Conservation (phyloP, 2,329 filamentous ascomycete species). For the Nemania sp. region DNA sequence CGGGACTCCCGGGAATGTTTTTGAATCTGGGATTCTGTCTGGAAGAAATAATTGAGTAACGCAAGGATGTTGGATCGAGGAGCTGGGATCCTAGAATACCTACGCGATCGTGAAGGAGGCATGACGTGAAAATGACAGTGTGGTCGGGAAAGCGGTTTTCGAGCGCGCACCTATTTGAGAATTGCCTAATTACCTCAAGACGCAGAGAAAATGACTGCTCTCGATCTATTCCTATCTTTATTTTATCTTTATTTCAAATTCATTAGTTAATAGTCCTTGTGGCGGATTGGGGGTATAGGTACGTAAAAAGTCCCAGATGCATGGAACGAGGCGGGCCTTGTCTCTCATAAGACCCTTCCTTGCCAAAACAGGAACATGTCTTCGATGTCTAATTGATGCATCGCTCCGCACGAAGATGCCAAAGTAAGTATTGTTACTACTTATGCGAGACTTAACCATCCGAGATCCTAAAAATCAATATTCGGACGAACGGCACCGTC, state of each 20-base stretch:
- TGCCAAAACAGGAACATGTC: not conserved
- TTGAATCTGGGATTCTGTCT: not conserved
- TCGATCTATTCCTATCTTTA: not conserved
- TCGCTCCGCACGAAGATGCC: not conserved
- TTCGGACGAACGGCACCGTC: conserved; percentile 4
- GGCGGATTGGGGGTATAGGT: not conserved
- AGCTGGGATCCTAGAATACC: too few relatives aligned
- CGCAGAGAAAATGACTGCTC: not conserved
- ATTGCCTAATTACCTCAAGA: not conserved
- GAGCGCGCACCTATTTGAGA: not conserved
- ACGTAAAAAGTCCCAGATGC: not conserved
- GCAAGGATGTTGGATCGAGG: not conserved
- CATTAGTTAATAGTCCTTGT: not conserved
- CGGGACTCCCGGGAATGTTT: conserved; percentile 14
- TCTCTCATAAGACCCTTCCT: not conserved
- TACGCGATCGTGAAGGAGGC: too few relatives aligned
- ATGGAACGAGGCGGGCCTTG: not conserved
- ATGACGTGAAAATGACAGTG: not conserved
- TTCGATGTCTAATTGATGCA: not conserved
- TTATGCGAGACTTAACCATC: not conserved
- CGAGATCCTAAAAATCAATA: not conserved
- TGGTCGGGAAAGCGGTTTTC: not conserved
- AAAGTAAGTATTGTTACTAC: not conserved
- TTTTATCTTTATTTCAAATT: not conserved
- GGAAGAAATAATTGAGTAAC: conserved; percentile 8